Base-by-base conservation (phyloP, 1,284 basidiomycete genomes). In the Malassezia equina region DNA sequence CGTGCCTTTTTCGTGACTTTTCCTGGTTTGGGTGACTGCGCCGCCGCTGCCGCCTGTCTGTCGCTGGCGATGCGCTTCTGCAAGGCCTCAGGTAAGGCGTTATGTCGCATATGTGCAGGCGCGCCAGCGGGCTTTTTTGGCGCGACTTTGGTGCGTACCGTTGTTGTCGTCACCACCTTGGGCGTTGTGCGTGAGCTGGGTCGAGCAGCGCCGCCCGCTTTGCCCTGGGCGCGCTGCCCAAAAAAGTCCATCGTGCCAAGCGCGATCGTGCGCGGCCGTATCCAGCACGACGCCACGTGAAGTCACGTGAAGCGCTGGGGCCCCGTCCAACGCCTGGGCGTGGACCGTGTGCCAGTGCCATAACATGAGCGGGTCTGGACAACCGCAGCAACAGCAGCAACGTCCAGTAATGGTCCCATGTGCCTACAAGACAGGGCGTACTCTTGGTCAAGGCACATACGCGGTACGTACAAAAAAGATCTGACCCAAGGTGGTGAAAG, bases 381-480 rank as follows among this genome's bases (percentile, higher is more conserved):
- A 15, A 21, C 47, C 17, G 23, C 36, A 41, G 31, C 23, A 39
- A 19, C 27, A 23, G 27, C 36, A 13, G 15, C 34, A 55, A 25
- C 47, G 55, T 39, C 67, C 64, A 19, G 65, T 65, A 17, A 71
- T 67, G 2, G 69, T 73, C 9, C 71, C 71, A 4, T 73, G 69
- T 54, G 67, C 68, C 17, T 73, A 72, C 62, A 75, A 71, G 58
- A 71, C 67, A 0, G 72, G 73, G n/a, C 61, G 70, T 4, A 75
- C 75, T n/a, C 63, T 77, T 24, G 75, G 91, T 29, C 90, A 87
- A 76, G 91, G 86, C 46, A 94, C 86, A 8, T 90, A 89, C 72
- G 86, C 87, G 57, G 54, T 52, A 41, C 13, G 51, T 52, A 27
- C 27, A 25, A 3, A 2, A 1, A 2, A 15, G 11, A 1, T 32